phyloP scores from a whole-genome alignment of 164 flowering plant species.

The Hamamelis virginiana region DNA sequence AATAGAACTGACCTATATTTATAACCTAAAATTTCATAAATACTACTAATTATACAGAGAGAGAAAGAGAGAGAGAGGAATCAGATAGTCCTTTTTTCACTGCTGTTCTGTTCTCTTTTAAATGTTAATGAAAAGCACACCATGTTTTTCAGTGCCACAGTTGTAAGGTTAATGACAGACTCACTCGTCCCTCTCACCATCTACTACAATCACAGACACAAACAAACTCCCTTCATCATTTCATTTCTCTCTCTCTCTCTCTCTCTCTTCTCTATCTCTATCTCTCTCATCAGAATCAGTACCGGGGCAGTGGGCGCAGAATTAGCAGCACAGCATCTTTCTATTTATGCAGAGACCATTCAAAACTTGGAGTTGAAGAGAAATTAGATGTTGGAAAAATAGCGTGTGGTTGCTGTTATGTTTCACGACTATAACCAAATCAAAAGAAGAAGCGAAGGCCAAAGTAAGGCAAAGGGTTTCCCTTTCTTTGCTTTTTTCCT shows the following conservation, averaged over 20 bases:
- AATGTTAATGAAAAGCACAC: constrained; percentile 25
- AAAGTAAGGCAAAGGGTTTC: too few relatives aligned
- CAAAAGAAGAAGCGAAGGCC: too few relatives aligned
- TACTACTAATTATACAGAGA: neutral
- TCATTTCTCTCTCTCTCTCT: constrained; percentile 14
- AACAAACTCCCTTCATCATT: neutral
- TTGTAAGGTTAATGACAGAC: constrained; percentile 26
- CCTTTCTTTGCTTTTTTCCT: too few relatives aligned
- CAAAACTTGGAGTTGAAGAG: constrained; percentile 7
- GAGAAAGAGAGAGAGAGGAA: constrained; percentile 19
- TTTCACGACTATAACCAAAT: neutral
- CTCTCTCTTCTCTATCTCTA: constrained; percentile 13
- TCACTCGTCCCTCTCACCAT: constrained; percentile 31
- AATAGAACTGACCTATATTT: constrained; percentile 20
- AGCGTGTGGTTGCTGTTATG: too few relatives aligned
- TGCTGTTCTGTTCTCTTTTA: constrained; percentile 21
- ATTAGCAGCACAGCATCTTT: constrained; percentile 28
- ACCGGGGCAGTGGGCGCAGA: constrained; percentile 20
- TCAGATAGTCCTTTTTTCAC: constrained; percentile 24
- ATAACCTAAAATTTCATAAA: constrained; percentile 10
- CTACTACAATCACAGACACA: constrained; percentile 18
- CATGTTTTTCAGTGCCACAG: constrained; percentile 40
- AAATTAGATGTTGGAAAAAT: too few relatives aligned
- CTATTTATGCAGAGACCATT: constrained; percentile 30
- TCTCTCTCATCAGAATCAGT: constrained; percentile 28